Conservation (phyloP, 1,284 basidiomycete genomes). For the Gymnopus androsaceus region DNA sequence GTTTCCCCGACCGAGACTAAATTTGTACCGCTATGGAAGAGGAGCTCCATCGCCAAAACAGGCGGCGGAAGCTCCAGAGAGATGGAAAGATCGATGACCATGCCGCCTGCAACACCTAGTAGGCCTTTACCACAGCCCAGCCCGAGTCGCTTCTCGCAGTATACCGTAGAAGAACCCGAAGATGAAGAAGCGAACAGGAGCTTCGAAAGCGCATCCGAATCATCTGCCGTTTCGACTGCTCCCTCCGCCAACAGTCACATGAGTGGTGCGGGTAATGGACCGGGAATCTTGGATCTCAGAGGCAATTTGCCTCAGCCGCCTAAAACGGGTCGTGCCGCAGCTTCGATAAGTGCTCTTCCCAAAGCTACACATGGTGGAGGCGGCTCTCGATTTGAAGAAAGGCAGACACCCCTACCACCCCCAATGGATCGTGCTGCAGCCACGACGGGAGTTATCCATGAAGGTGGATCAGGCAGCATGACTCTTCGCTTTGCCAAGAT, state of each 20-base stretch:
- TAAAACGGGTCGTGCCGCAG: background rate
- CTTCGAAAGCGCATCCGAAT: background rate
- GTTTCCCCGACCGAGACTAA: background rate
- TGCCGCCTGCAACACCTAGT: background rate
- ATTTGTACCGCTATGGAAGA: constrained; percentile 13
- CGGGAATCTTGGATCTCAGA: constrained; percentile 1
- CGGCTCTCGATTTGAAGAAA: background rate
- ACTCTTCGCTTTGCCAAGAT: constrained; percentile 10
- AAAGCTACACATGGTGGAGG: background rate
- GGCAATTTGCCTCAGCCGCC: constrained; percentile 2
- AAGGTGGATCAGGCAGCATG: background rate
- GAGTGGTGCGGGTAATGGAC: background rate
- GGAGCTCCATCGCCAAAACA: background rate
- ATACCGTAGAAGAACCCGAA: constrained; percentile 5
- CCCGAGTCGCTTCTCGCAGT: background rate
- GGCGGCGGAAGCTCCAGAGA: background rate
- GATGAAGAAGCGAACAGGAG: background rate
- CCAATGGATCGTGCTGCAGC: constrained; percentile 6
- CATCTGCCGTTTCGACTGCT: background rate
- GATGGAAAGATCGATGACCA: background rate
- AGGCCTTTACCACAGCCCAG: background rate
- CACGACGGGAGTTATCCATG: constrained; percentile 1
- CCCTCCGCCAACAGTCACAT: background rate
- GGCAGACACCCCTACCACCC: background rate
- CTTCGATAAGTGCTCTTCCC: background rate